These are phyloP conservation scores for Ascochyta viciae-villosae DNA, from an alignment of 2,329 filamentous ascomycete species.

Conservation along the genomic window DNA sequence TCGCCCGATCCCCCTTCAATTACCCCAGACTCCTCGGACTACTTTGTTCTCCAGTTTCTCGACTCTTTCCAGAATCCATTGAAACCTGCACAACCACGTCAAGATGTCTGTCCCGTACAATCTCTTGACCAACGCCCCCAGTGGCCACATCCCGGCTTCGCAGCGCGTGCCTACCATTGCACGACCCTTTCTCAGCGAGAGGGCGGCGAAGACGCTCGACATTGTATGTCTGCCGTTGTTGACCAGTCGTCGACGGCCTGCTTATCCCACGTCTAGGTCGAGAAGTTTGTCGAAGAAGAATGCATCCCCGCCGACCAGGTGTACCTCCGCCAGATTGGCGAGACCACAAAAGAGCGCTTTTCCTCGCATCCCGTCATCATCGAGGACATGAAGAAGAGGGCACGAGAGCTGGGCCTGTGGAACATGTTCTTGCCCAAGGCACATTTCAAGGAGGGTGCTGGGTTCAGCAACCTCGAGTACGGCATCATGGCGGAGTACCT, in stretches of 20 bases:
- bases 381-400: slow-evolving; percentile 87
- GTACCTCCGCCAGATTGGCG: slow-evolving; percentile 78
- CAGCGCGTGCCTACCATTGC: slow-evolving; percentile 65
- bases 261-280: slow-evolving; percentile 60
- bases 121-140: slow-evolving; percentile 44
- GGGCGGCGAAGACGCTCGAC: slow-evolving; percentile 83
- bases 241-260: not conserved
- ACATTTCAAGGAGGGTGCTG: slow-evolving; percentile 94
- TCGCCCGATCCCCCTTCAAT: slow-evolving; percentile 14
- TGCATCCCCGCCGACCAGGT: slow-evolving; percentile 78
- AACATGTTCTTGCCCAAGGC: slow-evolving; percentile 97
- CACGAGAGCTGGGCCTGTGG: slow-evolving; percentile 85
- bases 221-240: slow-evolving; percentile 56
- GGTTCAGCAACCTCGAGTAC: slow-evolving; percentile 95
- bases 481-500: slow-evolving; percentile 96
- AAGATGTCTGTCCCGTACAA: slow-evolving; percentile 45
- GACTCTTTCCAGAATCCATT: not conserved
- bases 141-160: slow-evolving; percentile 56
- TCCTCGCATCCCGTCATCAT: slow-evolving; percentile 77
- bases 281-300: slow-evolving; percentile 97
- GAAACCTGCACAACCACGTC: not conserved
- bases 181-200: slow-evolving; percentile 75
- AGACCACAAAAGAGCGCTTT: slow-evolving; percentile 76
- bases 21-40: slow-evolving; percentile 16
- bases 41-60: slow-evolving; percentile 1